phyloP scores from a whole-genome alignment of 768 basidiomycete species.

The Antrodiella citrinella region DNA sequence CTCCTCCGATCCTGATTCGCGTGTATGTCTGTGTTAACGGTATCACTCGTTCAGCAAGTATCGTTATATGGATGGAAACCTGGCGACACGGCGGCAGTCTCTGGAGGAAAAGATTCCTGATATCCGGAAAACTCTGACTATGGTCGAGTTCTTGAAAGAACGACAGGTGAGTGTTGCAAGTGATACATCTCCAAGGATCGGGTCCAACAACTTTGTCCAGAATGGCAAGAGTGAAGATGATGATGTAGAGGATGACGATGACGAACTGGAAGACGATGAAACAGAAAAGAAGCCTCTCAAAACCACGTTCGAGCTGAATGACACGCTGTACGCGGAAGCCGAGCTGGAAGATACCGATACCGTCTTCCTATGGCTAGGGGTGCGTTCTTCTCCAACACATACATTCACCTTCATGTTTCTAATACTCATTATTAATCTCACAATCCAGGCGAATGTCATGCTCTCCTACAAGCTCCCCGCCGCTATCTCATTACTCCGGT shows the following conservation, averaged over 20 bases:
- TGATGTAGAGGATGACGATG: slow-evolving; percentile 39
- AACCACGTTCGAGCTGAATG: slow-evolving; percentile 92
- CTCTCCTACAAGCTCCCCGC: slow-evolving; percentile 81
- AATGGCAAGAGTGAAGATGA: slow-evolving; percentile 48
- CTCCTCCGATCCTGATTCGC: slow-evolving; percentile 3
- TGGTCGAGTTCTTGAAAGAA: slow-evolving; percentile 77
- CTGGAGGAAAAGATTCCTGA: slow-evolving; percentile 96
- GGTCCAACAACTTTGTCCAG: slow-evolving; percentile 27
- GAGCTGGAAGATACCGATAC: slow-evolving; percentile 80
- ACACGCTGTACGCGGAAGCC: slow-evolving; percentile 91
- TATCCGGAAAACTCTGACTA: slow-evolving; percentile 83
- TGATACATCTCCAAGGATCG: no score
- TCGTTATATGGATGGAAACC: slow-evolving; percentile 91
- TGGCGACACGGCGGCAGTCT: slow-evolving; percentile 67
- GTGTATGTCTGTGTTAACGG: no score
- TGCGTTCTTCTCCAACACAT: slow-evolving; percentile 31
- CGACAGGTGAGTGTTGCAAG: slow-evolving; percentile 54
- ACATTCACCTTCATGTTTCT: not conserved
- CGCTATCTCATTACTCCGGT: slow-evolving; percentile 64
- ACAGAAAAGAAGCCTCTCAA: slow-evolving; percentile 45
- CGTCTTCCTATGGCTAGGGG: slow-evolving; percentile 94
- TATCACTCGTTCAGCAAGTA: slow-evolving; percentile 88
- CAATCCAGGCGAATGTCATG: slow-evolving; percentile 88
- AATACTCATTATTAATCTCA: not conserved
- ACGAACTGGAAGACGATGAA: slow-evolving; percentile 43